Conservation (phyloP, 805 yeast species). For the Kuraishia piskuri region DNA sequence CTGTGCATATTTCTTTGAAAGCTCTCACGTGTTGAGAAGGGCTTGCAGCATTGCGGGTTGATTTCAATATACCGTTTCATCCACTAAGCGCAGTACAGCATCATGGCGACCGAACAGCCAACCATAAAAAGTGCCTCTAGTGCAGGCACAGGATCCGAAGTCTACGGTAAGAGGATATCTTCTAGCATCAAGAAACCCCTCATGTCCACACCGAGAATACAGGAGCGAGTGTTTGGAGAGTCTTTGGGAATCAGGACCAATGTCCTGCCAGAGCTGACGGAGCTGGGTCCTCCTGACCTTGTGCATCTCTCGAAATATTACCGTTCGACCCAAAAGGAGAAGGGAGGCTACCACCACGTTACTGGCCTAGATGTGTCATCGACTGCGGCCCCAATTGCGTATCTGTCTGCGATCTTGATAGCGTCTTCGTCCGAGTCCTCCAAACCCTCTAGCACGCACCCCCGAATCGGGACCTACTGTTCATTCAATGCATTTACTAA, state of each 20-base stretch:
- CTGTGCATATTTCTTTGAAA: neutral
- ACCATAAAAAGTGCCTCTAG: neutral
- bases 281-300: conserved; percentile 73
- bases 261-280: conserved; percentile 31
- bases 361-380: conserved; percentile 47
- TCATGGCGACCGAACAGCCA: neutral
- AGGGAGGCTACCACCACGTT: conserved; percentile 45
- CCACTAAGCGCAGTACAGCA: neutral
- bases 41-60: neutral
- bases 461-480: conserved; percentile 45
- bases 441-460: conserved; percentile 16
- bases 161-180: conserved; percentile 3
- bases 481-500: conserved; percentile 66
- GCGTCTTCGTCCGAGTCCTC: conserved; percentile 17
- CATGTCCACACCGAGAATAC: conserved; percentile 23
- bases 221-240: conserved; percentile 42
- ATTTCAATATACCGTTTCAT: too few relatives aligned
- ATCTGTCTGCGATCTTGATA: conserved; percentile 35
- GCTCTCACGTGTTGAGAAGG: neutral
- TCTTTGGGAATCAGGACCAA: conserved; percentile 42
- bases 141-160: neutral
- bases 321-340: conserved; percentile 34
- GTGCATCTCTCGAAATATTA: conserved; percentile 42
- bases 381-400: conserved; percentile 46
- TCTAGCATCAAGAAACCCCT: conserved; percentile 4